phyloP scores from a whole-genome alignment of 352 stramenopile genomes.

The Phytopythium cucurbitacearum region DNA sequence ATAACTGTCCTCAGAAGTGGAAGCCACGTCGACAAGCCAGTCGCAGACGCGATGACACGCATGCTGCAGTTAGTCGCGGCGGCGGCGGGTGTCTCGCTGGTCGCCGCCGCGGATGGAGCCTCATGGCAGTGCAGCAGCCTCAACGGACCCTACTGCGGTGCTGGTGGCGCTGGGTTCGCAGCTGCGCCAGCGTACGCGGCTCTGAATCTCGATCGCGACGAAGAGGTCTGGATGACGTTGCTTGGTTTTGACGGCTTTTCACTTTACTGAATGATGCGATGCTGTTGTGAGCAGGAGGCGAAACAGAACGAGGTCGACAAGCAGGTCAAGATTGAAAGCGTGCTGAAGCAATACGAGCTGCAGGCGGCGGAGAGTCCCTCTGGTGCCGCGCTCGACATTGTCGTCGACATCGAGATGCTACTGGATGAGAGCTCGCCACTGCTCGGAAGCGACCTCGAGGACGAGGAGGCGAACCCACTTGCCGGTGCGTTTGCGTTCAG shows the following conservation, averaged over 20 bases:
- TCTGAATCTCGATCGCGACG: slow-evolving; percentile 34
- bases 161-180: slow-evolving; percentile 19
- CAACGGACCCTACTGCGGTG: slow-evolving; percentile 59
- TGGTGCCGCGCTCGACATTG: slow-evolving; percentile 14
- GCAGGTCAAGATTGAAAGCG: slow-evolving; percentile 46
- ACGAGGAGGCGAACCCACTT: slow-evolving; percentile 38
- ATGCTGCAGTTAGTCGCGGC: slow-evolving; percentile 1
- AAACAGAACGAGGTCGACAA: slow-evolving; percentile 24
- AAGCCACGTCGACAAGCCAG: slow-evolving; percentile 4
- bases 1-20: not conserved
- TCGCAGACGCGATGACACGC: slow-evolving; percentile 1
- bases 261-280: not conserved
- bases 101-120: not conserved
- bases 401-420: slow-evolving; percentile 48
- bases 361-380: slow-evolving; percentile 16
- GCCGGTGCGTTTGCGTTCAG: slow-evolving; percentile 56
- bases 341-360: slow-evolving; percentile 66
- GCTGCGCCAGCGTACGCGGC: slow-evolving; percentile 28
- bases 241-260: not conserved
- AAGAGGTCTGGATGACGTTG: slow-evolving; percentile 20
- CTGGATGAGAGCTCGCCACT: slow-evolving; percentile 44
- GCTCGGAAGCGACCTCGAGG: slow-evolving; percentile 20
- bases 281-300: slow-evolving; percentile 12
- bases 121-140: slow-evolving; percentile 46
- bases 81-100: slow-evolving; percentile 5